phyloP scores from a whole-genome alignment of 306 rosid genomes.

The Cicer arietinum region DNA sequence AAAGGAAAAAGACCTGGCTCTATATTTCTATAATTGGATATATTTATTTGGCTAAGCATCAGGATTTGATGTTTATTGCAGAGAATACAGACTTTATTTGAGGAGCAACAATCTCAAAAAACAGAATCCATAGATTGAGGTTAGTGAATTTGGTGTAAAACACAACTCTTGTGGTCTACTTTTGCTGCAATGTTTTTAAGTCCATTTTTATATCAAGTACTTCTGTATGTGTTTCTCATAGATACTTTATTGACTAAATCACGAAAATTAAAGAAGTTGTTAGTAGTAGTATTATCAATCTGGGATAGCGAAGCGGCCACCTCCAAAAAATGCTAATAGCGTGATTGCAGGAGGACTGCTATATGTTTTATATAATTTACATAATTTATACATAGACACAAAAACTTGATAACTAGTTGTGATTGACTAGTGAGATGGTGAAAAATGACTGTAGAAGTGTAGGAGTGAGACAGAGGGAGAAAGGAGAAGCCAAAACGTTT shows the following conservation, averaged over 20 bases:
- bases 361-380: too few relatives aligned
- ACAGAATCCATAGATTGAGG: slow-evolving; percentile 61
- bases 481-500: too few relatives aligned
- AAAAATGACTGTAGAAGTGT: too few relatives aligned
- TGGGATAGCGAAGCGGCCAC: too few relatives aligned
- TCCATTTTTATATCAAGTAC: background rate
- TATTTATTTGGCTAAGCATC: slow-evolving; percentile 42
- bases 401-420: too few relatives aligned
- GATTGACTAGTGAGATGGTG: too few relatives aligned
- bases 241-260: slow-evolving; percentile 4
- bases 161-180: background rate
- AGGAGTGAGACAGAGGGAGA: too few relatives aligned
- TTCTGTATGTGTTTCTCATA: slow-evolving; percentile 9
- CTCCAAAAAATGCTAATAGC: too few relatives aligned
- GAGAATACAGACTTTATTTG: slow-evolving; percentile 77
- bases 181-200: slow-evolving; percentile 9
- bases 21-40: background rate
- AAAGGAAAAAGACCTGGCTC: slow-evolving; percentile 10
- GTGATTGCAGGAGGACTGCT: too few relatives aligned
- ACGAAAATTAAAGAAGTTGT: too few relatives aligned
- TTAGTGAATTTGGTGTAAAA: slow-evolving; percentile 40
- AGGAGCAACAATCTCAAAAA: slow-evolving; percentile 65
- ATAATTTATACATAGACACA: too few relatives aligned
- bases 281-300: too few relatives aligned
- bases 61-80: slow-evolving; percentile 50